Evolutionary conservation across 352 stramenopile genomes (phyloP), one percentile per base, ranked within the genome.

Genomic region (Plasmopara halstedii): DNA sequence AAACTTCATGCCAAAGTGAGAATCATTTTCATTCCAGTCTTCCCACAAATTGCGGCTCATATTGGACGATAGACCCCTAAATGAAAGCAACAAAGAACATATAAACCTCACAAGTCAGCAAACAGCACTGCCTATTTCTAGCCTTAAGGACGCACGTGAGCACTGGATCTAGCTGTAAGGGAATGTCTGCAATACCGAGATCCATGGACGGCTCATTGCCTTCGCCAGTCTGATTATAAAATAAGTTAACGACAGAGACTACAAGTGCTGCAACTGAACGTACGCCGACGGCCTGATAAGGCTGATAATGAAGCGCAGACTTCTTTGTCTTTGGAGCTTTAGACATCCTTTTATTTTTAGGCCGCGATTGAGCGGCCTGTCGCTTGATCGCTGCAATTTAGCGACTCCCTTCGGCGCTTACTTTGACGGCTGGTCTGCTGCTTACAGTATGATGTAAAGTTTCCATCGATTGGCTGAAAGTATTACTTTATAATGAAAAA

Each of bases 21-120:
- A 48, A 41, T 85, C 79, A 49, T 65, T 76, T 46, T 92, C 81
- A 49, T 88, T 93, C 82, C 82, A 93, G 59, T 93, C 82, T 46
- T 90, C 79, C 82, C 82, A 93, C 17, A 93, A 56, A 53, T 93
- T 93, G 32, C 82, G 76, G 33, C 77, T 89, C 54, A 89, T 60
- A 29, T 70, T 85, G n/a, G 74, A 85, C 41, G 79, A 84, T 6
- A 91, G 63, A 2, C 77, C 82, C 10, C 82, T 93, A 42, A 8
- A 22, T n/a, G 13, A 20, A 49, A 29, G 2, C 23, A 9, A 5
- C 15, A 23, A 5, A n/a, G 4, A 11, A 32, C 7, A 26, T 11
- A 23, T 18, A 18, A 6, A 15, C 4, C 17, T 27, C 20, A 15
- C 25, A 11, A 11, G 25, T 29, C 25, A 29, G 25, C 25, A 29